These are phyloP conservation scores for Actinomucor elegans DNA, from an alignment of 371 early-diverging fungal genomes.

Conservation along the genomic window DNA sequence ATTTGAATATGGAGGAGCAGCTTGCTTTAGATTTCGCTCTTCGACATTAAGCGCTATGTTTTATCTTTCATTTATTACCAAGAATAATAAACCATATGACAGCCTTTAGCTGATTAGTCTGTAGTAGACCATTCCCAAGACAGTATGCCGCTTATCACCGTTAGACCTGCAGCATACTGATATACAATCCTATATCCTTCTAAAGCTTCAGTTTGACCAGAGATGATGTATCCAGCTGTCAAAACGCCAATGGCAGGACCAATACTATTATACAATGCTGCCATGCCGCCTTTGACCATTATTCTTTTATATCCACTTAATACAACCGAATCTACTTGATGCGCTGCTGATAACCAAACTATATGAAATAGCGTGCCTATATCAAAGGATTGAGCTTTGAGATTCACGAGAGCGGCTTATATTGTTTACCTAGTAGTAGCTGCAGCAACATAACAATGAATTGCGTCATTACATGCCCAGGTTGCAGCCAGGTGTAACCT, in stretches of 20 bases:
- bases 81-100: no score
- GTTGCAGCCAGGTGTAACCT: conserved; percentile 26
- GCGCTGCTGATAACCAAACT: conserved; percentile 31
- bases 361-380: conserved; percentile 26
- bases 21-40: no score
- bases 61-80: no score
- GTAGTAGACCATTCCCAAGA: conserved; percentile 36
- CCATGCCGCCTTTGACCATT: conserved; percentile 26
- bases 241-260: conserved; percentile 36
- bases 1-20: no score
- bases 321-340: conserved; percentile 25
- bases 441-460: conserved; percentile 23
- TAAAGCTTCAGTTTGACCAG: not conserved
- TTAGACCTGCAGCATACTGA: conserved; percentile 22
- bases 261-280: conserved; percentile 29
- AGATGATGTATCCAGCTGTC: conserved; percentile 22
- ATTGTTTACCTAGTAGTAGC: not conserved
- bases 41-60: no score
- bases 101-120: no score
- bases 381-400: not conserved
- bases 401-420: not conserved
- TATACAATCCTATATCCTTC: conserved; percentile 24
- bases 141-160: conserved; percentile 27
- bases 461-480: conserved; percentile 8
- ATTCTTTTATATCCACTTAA: conserved; percentile 29